Evolutionary conservation across 306 rosid species (phyloP).

Genomic region (Phaseolus lunatus): DNA sequence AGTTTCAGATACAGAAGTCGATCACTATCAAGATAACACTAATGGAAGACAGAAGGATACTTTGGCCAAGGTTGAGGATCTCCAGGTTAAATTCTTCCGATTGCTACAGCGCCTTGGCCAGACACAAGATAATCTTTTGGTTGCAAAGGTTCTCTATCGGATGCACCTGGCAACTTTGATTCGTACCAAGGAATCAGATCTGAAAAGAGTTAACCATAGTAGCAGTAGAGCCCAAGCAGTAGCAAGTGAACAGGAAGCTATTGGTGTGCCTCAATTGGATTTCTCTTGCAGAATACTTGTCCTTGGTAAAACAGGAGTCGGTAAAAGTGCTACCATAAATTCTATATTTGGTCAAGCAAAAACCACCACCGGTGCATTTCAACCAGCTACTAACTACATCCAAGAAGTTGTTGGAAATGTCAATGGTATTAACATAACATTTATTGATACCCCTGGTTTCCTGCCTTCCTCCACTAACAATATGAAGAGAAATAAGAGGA

Average conservation of each 20-base stretch:
- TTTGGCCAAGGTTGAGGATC: conserved; percentile 67
- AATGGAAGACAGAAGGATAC: conserved; percentile 59
- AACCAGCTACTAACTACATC: conserved; percentile 82
- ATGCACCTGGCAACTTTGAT: conserved; percentile 91
- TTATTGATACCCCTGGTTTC: conserved; percentile 96
- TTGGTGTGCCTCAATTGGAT: conserved; percentile 63
- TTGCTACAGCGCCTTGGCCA: conserved; percentile 72
- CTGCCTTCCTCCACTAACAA: conserved; percentile 64
- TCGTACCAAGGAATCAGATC: conserved; percentile 74
- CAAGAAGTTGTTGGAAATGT: conserved; percentile 80
- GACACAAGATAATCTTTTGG: conserved; percentile 75
- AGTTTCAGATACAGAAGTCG: conserved; percentile 44
- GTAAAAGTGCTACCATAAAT: conserved; percentile 98
- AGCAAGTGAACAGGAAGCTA: conserved; percentile 72
- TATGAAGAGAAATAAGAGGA: conserved; percentile 80
- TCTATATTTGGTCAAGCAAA: conserved; percentile 83
- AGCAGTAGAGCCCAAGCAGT: conserved; percentile 58
- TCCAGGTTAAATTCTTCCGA: conserved; percentile 77
- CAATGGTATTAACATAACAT: conserved; percentile 70
- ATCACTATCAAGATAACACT: conserved; percentile 46
- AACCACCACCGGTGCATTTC: conserved; percentile 84
- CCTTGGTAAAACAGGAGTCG: conserved; percentile 95
- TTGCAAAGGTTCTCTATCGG: conserved; percentile 84
- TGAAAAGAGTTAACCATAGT: conserved; percentile 64
- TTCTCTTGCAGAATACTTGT: conserved; percentile 88